Percentiles rank a stretch among this genome's conserved stretches.
Evolutionary conservation across 2,329 filamentous ascomycete species (phyloP).

Genomic region (Fusarium abutilonis): DNA sequence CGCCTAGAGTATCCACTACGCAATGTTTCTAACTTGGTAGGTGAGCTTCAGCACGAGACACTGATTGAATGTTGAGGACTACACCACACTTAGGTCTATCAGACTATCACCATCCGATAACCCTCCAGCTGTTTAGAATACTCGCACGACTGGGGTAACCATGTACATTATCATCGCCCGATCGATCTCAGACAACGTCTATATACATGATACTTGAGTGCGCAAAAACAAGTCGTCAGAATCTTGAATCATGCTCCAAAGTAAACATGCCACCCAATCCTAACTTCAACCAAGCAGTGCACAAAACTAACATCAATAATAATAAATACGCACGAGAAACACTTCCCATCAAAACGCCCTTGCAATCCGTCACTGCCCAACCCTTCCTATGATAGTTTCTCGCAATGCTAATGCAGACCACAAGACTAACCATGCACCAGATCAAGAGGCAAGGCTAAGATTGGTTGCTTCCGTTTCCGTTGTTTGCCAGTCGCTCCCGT

Average conservation of each 20-base stretch:
- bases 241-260: conserved; percentile 38
- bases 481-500: conserved; percentile 60
- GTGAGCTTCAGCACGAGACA: too few species aligned
- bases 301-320: conserved; percentile 28
- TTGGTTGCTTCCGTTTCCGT: conserved; percentile 43
- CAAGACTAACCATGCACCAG: conserved; percentile 31
- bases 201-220: conserved; percentile 5
- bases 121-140: background rate
- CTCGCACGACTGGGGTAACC: background rate
- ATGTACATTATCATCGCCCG: conserved; percentile 8
- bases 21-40: background rate
- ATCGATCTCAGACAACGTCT: background rate
- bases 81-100: too few species aligned
- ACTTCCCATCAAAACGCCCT: conserved; percentile 36
- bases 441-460: conserved; percentile 33
- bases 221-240: conserved; percentile 31
- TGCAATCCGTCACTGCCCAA: conserved; percentile 25
- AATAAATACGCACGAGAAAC: conserved; percentile 13
- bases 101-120: background rate
- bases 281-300: conserved; percentile 22
- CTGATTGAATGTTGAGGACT: too few species aligned
- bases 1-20: background rate
- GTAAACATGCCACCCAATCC: conserved; percentile 37
- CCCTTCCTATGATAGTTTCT: conserved; percentile 21
- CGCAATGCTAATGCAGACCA: conserved; percentile 30